Conservation (phyloP, 345 rosid genomes). For the Rhizophora apiculata region DNA sequence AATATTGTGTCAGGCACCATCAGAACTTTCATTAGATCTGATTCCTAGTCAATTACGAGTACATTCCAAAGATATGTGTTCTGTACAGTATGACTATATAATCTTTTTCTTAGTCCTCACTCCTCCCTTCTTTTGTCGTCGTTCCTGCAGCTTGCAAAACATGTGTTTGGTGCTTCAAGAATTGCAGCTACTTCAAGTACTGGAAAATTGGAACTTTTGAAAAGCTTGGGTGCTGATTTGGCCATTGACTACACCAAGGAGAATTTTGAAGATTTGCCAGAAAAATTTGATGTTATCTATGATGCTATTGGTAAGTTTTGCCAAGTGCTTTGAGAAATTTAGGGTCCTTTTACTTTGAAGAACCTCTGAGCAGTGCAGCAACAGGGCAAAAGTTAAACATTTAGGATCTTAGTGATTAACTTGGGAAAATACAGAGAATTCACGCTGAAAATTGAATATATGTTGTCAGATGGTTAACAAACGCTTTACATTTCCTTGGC, state of each 20-base stretch:
- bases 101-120: not conserved
- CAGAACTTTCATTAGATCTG: not conserved
- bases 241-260: constrained; percentile 89
- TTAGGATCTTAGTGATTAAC: no score
- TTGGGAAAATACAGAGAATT: no score
- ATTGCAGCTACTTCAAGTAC: constrained; percentile 89
- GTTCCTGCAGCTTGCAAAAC: constrained; percentile 68
- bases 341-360: not conserved
- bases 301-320: constrained; percentile 75
- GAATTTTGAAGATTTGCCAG: constrained; percentile 71
- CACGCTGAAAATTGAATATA: no score
- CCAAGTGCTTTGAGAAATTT: not conserved
- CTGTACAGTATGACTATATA: not conserved
- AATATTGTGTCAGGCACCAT: no score
- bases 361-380: no score
- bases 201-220: constrained; percentile 63
- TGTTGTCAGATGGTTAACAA: no score
- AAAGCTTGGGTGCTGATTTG: constrained; percentile 81
- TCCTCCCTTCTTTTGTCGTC: constrained; percentile 8
- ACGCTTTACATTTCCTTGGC: no score
- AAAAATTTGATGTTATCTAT: constrained; percentile 73
- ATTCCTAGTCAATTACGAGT: not conserved
- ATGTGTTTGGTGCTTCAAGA: constrained; percentile 79
- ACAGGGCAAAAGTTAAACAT: no score
- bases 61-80: not conserved